Evolutionary conservation across 345 rosid species (phyloP).

Genomic region (Sapria himalayana): DNA sequence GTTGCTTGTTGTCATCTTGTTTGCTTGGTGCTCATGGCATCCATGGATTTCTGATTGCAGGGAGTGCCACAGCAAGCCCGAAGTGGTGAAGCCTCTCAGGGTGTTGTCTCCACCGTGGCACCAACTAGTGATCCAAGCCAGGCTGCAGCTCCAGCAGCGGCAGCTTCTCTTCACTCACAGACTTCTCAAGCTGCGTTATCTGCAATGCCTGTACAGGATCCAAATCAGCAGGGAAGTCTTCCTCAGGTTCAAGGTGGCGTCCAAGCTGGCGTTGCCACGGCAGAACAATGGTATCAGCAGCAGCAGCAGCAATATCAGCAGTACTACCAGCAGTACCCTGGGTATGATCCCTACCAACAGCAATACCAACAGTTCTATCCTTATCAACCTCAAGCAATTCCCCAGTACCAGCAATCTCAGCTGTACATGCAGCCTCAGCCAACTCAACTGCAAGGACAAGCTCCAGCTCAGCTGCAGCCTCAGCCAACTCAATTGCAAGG

Average conservation of each 20-base stretch:
- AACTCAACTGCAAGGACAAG: constrained; percentile 7
- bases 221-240: constrained; percentile 14
- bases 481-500: constrained; percentile 10
- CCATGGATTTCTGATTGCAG: constrained; percentile 17
- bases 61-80: constrained; percentile 38
- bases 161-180: constrained; percentile 19
- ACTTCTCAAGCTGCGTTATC: constrained; percentile 17
- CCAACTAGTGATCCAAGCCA: constrained; percentile 16
- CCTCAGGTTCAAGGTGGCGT: constrained; percentile 17
- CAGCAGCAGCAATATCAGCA: constrained; percentile 35
- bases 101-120: constrained; percentile 16
- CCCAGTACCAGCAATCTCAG: constrained; percentile 20
- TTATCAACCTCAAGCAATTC: constrained; percentile 29
- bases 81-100: constrained; percentile 20
- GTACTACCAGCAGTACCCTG: constrained; percentile 47
- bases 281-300: constrained; percentile 55
- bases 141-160: constrained; percentile 18
- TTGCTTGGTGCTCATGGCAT: no score
- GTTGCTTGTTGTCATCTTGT: neutral
- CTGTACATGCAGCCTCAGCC: constrained; percentile 13
- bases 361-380: constrained; percentile 40
- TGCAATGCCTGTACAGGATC: constrained; percentile 16
- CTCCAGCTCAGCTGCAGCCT: constrained; percentile 11
- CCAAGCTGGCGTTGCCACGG: constrained; percentile 21
- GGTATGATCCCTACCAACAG: constrained; percentile 30